Base-by-base conservation (phyloP, 768 basidiomycete genomes). In the Termitomyces sp. region DNA sequence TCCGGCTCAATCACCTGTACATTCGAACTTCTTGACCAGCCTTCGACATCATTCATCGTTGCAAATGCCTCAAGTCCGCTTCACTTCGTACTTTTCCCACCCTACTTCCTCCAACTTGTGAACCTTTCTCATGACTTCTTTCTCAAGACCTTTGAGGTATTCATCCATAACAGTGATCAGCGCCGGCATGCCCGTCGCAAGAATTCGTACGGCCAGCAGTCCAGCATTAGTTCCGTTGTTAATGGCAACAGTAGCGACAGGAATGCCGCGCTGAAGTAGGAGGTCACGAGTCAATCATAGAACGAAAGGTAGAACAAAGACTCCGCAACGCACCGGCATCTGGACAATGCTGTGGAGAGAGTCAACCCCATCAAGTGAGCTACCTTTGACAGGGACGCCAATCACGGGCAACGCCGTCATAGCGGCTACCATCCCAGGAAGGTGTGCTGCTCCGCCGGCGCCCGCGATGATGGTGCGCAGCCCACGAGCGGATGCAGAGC, bases 361-460 rank as follows among this genome's bases (percentile, higher is more conserved):
- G 72, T 98, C 97, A 1, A 99, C 93, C 0, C 97, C 97, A 68
- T 97, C 95, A 12, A 98, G 77, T 0, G 86, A 80, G 68, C 92
- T 94, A 11, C 92, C 95, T 68, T 94, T 97, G 55, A 99, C 97
- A 2, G 97, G 97, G 0, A 99, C 97, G 12, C 97, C 96, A 32
- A 99, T 83, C 0, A 99, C 93, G 0, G 97, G 96, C 51, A 98
- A 69, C 2, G 85, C 77, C 0, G 94, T 96, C 88, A 97, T 86
- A 19, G 91, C 88, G 5, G 96, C 97, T 1, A 98, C 93, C 97
- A 99, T 99, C 0, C 97, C 97, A 0, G 97, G 97, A 1, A 99
- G 74, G 73, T 99, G 97, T 5, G 96, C 97, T 1, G 97, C 96
- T 0, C 97, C 97, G n/a, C 97, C 97, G 6, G 97, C 97, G 6